Conservation (phyloP, 2,329 filamentous ascomycete species). For the Aspergillus candidus region DNA sequence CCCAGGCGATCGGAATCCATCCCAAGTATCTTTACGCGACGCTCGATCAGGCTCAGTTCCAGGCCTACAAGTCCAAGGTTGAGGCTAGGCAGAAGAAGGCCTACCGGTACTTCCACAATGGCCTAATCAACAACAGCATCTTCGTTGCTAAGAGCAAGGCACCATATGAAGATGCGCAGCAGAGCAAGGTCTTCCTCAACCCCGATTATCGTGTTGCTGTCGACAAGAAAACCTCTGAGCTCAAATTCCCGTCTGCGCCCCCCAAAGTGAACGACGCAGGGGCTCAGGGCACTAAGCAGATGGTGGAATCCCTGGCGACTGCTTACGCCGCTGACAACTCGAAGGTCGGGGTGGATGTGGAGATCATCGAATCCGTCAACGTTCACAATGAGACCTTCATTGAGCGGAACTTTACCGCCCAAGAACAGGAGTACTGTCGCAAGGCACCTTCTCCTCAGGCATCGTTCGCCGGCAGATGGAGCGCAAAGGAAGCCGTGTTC, state of each 20-base stretch:
- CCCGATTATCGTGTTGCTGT: conserved; percentile 77
- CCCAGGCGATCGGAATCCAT: conserved; percentile 94
- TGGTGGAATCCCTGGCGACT: conserved; percentile 71
- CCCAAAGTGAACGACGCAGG: conserved; percentile 56
- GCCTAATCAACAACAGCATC: conserved; percentile 93
- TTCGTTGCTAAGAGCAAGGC: conserved; percentile 92
- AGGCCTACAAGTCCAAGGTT: conserved; percentile 79
- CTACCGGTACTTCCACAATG: conserved; percentile 97
- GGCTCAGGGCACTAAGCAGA: conserved; percentile 61
- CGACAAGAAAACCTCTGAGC: conserved; percentile 79
- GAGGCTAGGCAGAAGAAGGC: conserved; percentile 95
- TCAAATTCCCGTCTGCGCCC: conserved; percentile 65
- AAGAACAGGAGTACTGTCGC: conserved; percentile 81
- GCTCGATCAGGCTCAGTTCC: conserved; percentile 80
- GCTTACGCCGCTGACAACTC: conserved; percentile 57
- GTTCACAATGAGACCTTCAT: conserved; percentile 92
- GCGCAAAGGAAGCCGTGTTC: conserved; percentile 96
- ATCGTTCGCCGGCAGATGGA: conserved; percentile 93
- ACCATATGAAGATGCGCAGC: conserved; percentile 83
- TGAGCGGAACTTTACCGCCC: conserved; percentile 83
- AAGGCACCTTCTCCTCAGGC: conserved; percentile 73
- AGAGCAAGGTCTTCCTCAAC: conserved; percentile 85
- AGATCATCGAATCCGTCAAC: conserved; percentile 80
- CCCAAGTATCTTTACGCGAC: conserved; percentile 92
- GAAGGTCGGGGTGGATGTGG: conserved; percentile 89